Percentiles rank a stretch among this genome's conserved stretches.
These are phyloP conservation scores for Geotrichum australiense DNA, from an alignment of 1,139 yeast species.

Conservation along the genomic window DNA sequence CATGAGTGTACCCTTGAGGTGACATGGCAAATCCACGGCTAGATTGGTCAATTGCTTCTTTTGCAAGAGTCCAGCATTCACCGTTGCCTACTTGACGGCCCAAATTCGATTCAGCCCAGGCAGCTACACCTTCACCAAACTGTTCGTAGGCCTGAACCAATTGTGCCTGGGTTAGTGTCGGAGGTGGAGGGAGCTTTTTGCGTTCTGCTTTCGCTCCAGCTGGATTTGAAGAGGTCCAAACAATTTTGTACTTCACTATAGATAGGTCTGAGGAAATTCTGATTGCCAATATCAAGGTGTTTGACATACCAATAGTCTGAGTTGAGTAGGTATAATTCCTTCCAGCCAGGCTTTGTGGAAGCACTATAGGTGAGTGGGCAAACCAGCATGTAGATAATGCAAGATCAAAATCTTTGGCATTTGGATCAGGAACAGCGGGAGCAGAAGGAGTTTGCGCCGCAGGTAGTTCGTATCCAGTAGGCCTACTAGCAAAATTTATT, in stretches of 20 bases:
- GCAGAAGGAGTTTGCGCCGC: conserved; percentile 11
- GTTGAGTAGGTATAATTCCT: conserved; percentile 22
- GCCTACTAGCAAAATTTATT: conserved; percentile 28
- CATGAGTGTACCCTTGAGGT: conserved; percentile 50
- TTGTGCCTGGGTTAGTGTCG: conserved; percentile 38
- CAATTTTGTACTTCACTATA: conserved; percentile 40
- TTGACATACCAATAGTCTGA: conserved; percentile 18
- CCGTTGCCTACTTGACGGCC: conserved; percentile 61
- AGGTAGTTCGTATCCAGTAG: conserved; percentile 22
- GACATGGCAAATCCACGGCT: conserved; percentile 60
- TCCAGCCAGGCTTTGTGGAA: conserved; percentile 27
- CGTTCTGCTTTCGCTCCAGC: conserved; percentile 30
- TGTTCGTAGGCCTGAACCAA: conserved; percentile 30
- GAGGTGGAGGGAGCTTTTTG: conserved; percentile 48
- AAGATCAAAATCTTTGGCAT: conserved; percentile 23
- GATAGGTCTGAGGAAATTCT: conserved; percentile 47
- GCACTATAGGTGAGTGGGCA: conserved; percentile 21
- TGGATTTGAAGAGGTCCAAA: conserved; percentile 39
- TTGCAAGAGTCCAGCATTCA: conserved; percentile 75
- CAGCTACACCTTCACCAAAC: conserved; percentile 45
- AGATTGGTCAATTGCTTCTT: conserved; percentile 52
- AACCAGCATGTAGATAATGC: conserved; percentile 28
- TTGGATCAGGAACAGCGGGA: conserved; percentile 16
- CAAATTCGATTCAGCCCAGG: conserved; percentile 52
- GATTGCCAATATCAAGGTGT: conserved; percentile 28